Evolutionary conservation across 2,329 filamentous ascomycete species (phyloP).

Genomic region (Alternaria solani): DNA sequence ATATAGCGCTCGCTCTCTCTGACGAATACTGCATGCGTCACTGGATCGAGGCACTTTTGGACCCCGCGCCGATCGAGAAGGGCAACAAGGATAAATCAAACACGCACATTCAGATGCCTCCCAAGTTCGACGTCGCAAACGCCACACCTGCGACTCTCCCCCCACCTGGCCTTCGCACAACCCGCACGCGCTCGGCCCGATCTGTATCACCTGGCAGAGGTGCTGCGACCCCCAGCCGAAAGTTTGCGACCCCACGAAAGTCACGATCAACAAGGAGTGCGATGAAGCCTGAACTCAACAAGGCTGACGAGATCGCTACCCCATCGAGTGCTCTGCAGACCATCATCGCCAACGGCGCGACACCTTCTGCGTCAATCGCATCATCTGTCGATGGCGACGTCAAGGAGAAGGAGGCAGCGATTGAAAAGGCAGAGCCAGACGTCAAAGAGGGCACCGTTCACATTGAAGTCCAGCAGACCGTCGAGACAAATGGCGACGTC

Average conservation of each 20-base stretch:
- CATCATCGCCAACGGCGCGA: constrained; percentile 43
- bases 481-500: constrained; percentile 65
- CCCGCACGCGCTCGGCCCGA: constrained; percentile 63
- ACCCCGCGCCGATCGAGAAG: constrained; percentile 79
- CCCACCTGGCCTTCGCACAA: constrained; percentile 42
- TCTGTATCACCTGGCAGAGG: constrained; percentile 66
- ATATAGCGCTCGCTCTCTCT: constrained; percentile 78
- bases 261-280: constrained; percentile 56
- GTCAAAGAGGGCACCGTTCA: constrained; percentile 63
- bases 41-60: constrained; percentile 93
- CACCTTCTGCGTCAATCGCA: constrained; percentile 33
- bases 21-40: constrained; percentile 84
- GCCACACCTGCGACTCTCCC: constrained; percentile 32
- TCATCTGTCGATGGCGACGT: constrained; percentile 56
- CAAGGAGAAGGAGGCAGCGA: constrained; percentile 28
- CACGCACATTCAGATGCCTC: constrained; percentile 76
- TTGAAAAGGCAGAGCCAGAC: constrained; percentile 14
- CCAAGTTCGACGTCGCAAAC: constrained; percentile 72
- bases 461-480: constrained; percentile 73
- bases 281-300: constrained; percentile 37
- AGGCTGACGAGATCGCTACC: constrained; percentile 53
- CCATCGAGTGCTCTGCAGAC: constrained; percentile 55
- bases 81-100: constrained; percentile 73
- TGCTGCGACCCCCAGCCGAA: constrained; percentile 54
- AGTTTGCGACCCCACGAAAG: constrained; percentile 63